A percentile compares a stretch with the other conserved stretches of the same genome.
Evolutionary conservation across 2,329 filamentous ascomycete species (phyloP).

Genomic region (Lasiodiplodia citricola): DNA sequence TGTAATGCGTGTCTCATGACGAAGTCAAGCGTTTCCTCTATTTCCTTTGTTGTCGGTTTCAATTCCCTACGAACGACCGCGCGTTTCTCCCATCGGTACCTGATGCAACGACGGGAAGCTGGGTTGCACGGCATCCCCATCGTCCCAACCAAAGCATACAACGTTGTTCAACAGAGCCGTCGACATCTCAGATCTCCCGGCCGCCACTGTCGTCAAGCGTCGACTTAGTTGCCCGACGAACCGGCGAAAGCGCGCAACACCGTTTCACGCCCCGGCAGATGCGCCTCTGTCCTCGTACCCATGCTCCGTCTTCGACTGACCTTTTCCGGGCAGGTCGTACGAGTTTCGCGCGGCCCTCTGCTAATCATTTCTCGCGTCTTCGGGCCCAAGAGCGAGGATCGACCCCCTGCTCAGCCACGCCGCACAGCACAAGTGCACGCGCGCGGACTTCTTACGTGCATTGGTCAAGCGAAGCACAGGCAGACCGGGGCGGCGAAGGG

Average conservation of each 20-base stretch:
- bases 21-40: constrained; percentile 9
- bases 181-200: constrained; percentile 17
- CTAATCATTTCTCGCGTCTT: constrained; percentile 4
- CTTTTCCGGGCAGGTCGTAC: constrained; percentile 21
- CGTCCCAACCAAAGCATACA: constrained; percentile 13
- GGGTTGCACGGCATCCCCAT: constrained; percentile 11
- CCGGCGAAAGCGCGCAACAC: constrained; percentile 7
- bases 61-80: neutral
- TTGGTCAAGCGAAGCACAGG: neutral
- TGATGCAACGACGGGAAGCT: constrained; percentile 4
- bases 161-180: constrained; percentile 15
- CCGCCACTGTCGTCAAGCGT: constrained; percentile 22
- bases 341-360: constrained; percentile 19
- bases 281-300: constrained; percentile 1
- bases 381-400: constrained; percentile 14
- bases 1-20: constrained; percentile 16
- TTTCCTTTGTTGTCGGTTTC: neutral
- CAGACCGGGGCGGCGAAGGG: constrained; percentile 7
- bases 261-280: constrained; percentile 11
- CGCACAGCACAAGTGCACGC: constrained; percentile 19
- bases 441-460: constrained; percentile 13
- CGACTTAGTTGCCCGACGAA: neutral
- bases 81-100: constrained; percentile 7
- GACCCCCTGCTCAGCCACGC: constrained; percentile 23
- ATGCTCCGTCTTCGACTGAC: neutral